Conservation (phyloP, 2,329 filamentous ascomycete genomes). For the Colletotrichum tofieldiae region DNA sequence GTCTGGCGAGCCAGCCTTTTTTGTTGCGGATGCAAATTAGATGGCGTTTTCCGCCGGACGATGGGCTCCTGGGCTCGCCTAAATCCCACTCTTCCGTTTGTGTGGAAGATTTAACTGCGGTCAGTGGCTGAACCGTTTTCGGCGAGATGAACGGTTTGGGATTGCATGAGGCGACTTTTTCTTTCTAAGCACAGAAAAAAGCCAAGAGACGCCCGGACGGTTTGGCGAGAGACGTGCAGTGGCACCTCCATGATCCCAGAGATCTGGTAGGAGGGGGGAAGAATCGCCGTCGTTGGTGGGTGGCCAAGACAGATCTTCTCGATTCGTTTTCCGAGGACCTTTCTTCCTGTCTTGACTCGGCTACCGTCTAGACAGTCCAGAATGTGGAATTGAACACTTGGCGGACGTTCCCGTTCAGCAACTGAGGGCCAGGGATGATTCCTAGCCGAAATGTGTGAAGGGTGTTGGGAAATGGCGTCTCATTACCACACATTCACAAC, state of each 20-base stretch:
- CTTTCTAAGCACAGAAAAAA: background rate
- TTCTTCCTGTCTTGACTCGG: background rate
- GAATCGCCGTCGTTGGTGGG: background rate
- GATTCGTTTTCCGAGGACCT: background rate
- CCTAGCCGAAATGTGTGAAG: background rate
- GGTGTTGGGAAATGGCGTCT: background rate
- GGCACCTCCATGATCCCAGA: constrained; percentile 3
- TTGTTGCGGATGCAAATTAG: background rate
- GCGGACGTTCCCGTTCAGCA: background rate
- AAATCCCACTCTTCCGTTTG: background rate
- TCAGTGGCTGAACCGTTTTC: constrained; percentile 6
- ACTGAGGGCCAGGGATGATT: background rate
- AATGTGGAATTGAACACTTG: background rate
- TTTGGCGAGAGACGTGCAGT: constrained; percentile 13
- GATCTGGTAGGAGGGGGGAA: background rate
- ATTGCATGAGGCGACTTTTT: background rate
- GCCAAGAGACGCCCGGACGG: background rate
- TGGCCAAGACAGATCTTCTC: background rate
- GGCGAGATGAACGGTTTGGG: constrained; percentile 7
- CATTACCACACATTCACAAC: background rate
- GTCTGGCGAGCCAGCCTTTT: background rate
- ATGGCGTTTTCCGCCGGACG: background rate
- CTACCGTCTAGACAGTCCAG: background rate
- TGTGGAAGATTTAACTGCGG: background rate
- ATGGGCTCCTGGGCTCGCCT: background rate